Evolutionary conservation across 2,329 filamentous ascomycete species (phyloP).

Genomic region (Plectosphaerella plurivora): DNA sequence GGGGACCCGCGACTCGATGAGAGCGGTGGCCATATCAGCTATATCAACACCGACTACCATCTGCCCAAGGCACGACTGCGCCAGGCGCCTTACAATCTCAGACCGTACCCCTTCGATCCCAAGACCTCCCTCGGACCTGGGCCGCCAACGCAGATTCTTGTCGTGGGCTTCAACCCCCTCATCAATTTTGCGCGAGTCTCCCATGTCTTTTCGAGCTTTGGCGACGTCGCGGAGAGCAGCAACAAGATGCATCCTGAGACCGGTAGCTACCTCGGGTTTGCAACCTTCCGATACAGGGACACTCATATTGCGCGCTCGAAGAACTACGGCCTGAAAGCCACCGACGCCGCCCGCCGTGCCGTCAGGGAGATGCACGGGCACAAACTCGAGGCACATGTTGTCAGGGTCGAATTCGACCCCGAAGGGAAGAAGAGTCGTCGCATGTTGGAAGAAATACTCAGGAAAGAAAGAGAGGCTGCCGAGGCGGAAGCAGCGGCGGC

Average conservation of each 20-base stretch:
- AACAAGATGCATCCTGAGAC: constrained; percentile 95
- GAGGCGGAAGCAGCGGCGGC: not conserved
- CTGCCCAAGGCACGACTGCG: constrained; percentile 67
- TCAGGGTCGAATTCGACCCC: constrained; percentile 84
- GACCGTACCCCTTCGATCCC: constrained; percentile 76
- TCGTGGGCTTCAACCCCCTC: constrained; percentile 93
- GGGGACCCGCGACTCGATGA: constrained; percentile 73
- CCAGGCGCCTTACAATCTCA: constrained; percentile 72
- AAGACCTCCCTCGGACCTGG: constrained; percentile 83
- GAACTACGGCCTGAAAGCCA: constrained; percentile 57
- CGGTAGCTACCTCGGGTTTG: constrained; percentile 90
- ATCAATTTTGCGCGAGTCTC: constrained; percentile 74
- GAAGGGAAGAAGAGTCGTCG: constrained; percentile 79
- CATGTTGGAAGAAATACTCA: constrained; percentile 71
- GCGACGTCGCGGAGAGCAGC: constrained; percentile 83
- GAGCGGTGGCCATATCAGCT: constrained; percentile 59
- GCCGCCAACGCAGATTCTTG: constrained; percentile 84
- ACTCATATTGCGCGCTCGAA: constrained; percentile 49
- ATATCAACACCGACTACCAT: constrained; percentile 67
- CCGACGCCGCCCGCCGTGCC: constrained; percentile 77
- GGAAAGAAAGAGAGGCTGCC: constrained; percentile 43
- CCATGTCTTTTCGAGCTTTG: constrained; percentile 73
- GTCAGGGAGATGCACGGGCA: constrained; percentile 72
- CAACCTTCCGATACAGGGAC: constrained; percentile 85
- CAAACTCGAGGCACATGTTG: constrained; percentile 70